Base-by-base conservation (phyloP, 164 flowering plant species). In the Stephania japonica region DNA sequence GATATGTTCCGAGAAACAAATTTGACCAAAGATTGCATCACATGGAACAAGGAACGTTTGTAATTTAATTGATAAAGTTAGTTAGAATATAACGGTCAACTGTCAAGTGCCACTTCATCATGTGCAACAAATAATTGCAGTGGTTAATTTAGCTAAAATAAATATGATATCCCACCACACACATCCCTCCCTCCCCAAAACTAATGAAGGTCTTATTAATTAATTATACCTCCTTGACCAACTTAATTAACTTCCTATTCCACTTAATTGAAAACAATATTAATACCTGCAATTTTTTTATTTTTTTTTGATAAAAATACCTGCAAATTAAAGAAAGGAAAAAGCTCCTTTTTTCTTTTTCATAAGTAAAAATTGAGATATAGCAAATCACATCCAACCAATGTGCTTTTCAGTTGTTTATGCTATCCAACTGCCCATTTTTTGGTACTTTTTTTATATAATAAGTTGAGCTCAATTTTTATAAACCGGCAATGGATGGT, bases 21-120 rank as follows among this genome's bases (percentile, higher is more conserved):
- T 69, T 77, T 76, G 77, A 75, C 80, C 71, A 68, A 65, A 71
- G 76, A 56, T 43, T 18, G 21, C 64, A 59, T 24, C 64, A 59
- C 64, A 59, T 59, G 64, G 64, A 59, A 59, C 9, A 59, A 59
- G 64, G 23, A 24, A 8, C 24, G 21, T 59, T 21, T 19, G 23
- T 59, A 59, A 59, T 59, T 56, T 59, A 59, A 59, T 59, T 59
- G 24, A 59, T 24, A 16, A 21, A 59, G 24, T 59, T 59, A 59
- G 64, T 59, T 21, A 59, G 24, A 59, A 59, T 59, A 16, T 19
- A 59, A 59, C 64, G 64, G 64, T 59, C 64, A 59, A 59, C 64
- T 59, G 64, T 18, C 64, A 59, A 59, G 24, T 59, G 64, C 64
- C 64, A 59, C 64, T 59, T 59, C 64, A 59, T 59, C 64, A 59